Evolutionary conservation across 768 basidiomycete species (phyloP), one percentile per base, ranked within the genome.

Genomic region (Mycena epipterygia): DNA sequence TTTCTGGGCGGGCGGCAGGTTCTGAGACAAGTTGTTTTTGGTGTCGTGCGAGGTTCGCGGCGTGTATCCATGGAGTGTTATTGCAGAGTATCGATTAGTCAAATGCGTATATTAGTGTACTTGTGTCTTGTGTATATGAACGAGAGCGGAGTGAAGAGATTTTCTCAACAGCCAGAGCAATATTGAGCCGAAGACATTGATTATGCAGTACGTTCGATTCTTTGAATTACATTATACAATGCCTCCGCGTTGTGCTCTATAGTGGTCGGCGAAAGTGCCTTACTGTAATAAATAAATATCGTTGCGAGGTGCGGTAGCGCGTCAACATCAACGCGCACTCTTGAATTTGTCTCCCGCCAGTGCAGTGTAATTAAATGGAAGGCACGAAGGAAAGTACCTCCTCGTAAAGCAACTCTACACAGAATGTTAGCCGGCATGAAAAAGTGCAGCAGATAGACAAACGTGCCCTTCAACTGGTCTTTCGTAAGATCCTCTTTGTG

Each of bases 341-440:
- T 27, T 41, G 30, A n/a, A 21, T 29, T 5, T 59, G 59, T 55
- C 21, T 55, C 51, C 59, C 14, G 59, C 2, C n/a, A n/a, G n/a
- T 42, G 37, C 9, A 29, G 21, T 19, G 41, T 51, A 17, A 2
- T 82, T 81, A 91, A 75, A 93, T 89, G 55, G 88, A 84, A 16
- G 93, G 90, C 65, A 84, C 82, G 78, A 96, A 95, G 16, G 89
- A 89, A 74, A 92, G 85, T 70, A 97, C 93, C 83, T 97, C 95
- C 56, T 93, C 91, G 77, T 91, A 96, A 30, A 95, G 84, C 58
- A 95, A 86, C 76, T 93, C 90, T 82, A 41, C n/a, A 62, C 27
- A 44, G 46, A 17, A 44, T 11, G 32, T 70, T 35, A 84, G 72
- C 35, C 60, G 7, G 48, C 4, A 39, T 3, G 21, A 46, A 49